These are phyloP conservation scores for Diaporthe longicolla DNA, from an alignment of 2,329 filamentous ascomycete genomes.

Conservation along the genomic window DNA sequence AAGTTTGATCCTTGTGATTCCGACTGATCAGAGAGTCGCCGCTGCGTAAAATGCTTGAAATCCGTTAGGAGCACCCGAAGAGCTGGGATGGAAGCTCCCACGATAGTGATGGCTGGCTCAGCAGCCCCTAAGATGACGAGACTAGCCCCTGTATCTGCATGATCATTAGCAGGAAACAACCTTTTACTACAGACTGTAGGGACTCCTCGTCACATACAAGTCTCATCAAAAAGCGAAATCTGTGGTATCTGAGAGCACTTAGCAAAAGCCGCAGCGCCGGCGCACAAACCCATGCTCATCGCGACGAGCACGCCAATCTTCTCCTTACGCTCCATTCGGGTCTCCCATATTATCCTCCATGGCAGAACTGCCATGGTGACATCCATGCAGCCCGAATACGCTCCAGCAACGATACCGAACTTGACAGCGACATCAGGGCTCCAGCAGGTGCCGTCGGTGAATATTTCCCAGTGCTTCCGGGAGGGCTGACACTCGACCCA, in stretches of 20 bases:
- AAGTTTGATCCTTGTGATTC: conserved; percentile 7
- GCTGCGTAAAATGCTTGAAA: conserved; percentile 1
- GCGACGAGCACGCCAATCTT: conserved; percentile 41
- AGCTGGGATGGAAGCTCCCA: conserved; percentile 20
- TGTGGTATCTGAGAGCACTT: conserved; percentile 25
- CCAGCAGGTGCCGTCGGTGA: conserved; percentile 48
- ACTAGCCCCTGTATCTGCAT: conserved; percentile 10
- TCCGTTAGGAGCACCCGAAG: conserved; percentile 10
- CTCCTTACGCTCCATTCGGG: conserved; percentile 40
- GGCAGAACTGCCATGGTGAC: conserved; percentile 41
- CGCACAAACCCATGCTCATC: conserved; percentile 43
- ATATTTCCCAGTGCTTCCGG: conserved; percentile 47
- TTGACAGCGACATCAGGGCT: conserved; percentile 41
- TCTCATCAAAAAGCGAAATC: conserved; percentile 48
- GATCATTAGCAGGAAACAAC: neutral
- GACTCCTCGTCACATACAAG: neutral
- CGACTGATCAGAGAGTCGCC: neutral
- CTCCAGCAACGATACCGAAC: conserved; percentile 45
- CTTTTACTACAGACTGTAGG: too few species aligned
- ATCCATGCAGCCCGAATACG: conserved; percentile 43
- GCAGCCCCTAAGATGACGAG: conserved; percentile 2
- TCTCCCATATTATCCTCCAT: conserved; percentile 42
- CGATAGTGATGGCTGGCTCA: conserved; percentile 28
- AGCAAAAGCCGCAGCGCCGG: neutral
- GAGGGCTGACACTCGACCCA: conserved; percentile 51